These are phyloP conservation scores for Vanrija humicola DNA, from an alignment of 1,284 basidiomycete genomes.

Conservation along the genomic window DNA sequence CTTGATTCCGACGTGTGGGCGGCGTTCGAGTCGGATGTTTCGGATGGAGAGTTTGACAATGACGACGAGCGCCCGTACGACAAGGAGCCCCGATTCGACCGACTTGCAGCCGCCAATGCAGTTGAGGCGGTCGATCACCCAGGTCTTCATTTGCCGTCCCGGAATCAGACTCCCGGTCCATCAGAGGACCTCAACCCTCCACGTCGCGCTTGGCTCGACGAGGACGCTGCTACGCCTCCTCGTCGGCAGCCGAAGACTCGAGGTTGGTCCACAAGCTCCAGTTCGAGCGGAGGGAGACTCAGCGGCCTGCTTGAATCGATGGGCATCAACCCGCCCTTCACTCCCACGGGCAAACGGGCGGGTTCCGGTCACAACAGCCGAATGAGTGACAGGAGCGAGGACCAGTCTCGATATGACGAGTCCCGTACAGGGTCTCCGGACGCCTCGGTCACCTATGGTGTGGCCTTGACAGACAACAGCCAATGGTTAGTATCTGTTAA, in stretches of 20 bases:
- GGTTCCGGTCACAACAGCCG: slow-evolving; percentile 11
- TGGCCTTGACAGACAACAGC: slow-evolving; percentile 10
- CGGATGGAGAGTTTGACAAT: slow-evolving; percentile 31
- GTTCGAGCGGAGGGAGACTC: slow-evolving; percentile 28
- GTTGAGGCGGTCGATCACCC: slow-evolving; percentile 27
- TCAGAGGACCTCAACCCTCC: slow-evolving; percentile 30
- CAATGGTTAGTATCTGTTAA: slow-evolving; percentile 20
- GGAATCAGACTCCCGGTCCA: neutral
- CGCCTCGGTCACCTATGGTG: slow-evolving; percentile 1
- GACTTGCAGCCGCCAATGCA: slow-evolving; percentile 30
- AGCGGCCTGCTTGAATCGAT: slow-evolving; percentile 39
- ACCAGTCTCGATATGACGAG: neutral
- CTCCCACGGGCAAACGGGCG: neutral
- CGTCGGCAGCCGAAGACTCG: slow-evolving; percentile 5
- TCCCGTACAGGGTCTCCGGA: slow-evolving; percentile 7
- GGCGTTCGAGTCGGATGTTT: slow-evolving; percentile 41
- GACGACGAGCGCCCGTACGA: slow-evolving; percentile 14
- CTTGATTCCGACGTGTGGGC: slow-evolving; percentile 39
- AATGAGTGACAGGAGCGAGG: slow-evolving; percentile 10
- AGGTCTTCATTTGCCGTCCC: slow-evolving; percentile 2
- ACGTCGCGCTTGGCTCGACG: slow-evolving; percentile 32
- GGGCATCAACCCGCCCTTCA: slow-evolving; percentile 24
- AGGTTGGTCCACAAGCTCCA: slow-evolving; percentile 32
- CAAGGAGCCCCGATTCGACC: slow-evolving; percentile 22
- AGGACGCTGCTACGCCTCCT: slow-evolving; percentile 1